Conservation (phyloP, 1,284 basidiomycete genomes). For the Pisolithus thermaeus region DNA sequence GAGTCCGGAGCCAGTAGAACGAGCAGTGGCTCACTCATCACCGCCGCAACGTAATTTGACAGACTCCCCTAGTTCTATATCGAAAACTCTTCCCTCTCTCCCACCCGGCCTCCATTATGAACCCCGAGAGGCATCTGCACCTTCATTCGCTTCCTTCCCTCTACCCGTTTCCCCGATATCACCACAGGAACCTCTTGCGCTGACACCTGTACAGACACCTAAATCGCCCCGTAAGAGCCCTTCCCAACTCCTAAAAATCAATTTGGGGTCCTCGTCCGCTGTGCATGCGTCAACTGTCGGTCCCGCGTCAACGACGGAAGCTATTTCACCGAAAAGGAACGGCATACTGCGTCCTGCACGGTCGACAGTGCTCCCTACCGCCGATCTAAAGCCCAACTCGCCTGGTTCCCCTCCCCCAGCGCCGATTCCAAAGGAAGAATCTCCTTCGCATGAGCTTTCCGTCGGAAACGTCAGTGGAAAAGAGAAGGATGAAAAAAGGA, state of each 20-base stretch:
- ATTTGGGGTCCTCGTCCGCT: slow-evolving; percentile 8
- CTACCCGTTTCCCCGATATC: slow-evolving; percentile 16
- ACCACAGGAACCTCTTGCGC: slow-evolving; percentile 10
- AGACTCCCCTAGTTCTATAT: slow-evolving; percentile 25
- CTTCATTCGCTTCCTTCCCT: slow-evolving; percentile 28
- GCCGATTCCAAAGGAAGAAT: slow-evolving; percentile 16
- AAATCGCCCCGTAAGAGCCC: slow-evolving; percentile 25
- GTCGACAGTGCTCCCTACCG: slow-evolving; percentile 1
- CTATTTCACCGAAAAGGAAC: slow-evolving; percentile 10
- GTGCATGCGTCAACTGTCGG: slow-evolving; percentile 5
- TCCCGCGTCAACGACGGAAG: slow-evolving; percentile 1
- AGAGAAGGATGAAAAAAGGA: slow-evolving; percentile 38
- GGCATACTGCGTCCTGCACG: slow-evolving; percentile 7
- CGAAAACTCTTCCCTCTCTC: slow-evolving; percentile 28
- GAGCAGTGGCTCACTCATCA: slow-evolving; percentile 13
- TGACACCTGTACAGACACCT: not conserved
- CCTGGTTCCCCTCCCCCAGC: slow-evolving; percentile 6
- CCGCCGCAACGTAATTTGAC: slow-evolving; percentile 9
- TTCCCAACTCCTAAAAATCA: slow-evolving; percentile 14
- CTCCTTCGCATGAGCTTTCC: slow-evolving; percentile 5
- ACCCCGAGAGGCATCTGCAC: slow-evolving; percentile 29
- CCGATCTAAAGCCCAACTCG: slow-evolving; percentile 11
- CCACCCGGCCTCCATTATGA: slow-evolving; percentile 49
- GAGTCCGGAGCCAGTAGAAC: slow-evolving; percentile 19
- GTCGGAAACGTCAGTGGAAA: slow-evolving; percentile 27